These are phyloP conservation scores for Saussurea involucrata DNA, from an alignment of 129 eudicot genomes.

Conservation along the genomic window DNA sequence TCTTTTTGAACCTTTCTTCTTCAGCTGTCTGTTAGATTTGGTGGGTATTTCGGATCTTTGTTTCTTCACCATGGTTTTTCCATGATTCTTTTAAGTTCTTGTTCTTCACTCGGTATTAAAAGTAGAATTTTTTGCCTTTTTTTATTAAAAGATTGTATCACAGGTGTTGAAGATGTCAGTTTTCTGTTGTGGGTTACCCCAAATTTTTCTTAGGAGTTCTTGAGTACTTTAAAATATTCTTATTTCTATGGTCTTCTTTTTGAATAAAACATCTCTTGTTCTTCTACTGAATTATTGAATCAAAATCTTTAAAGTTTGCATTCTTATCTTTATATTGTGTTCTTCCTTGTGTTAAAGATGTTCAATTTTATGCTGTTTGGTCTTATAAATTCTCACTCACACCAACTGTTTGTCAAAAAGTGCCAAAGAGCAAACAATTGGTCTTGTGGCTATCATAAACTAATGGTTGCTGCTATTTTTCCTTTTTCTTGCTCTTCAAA, in stretches of 20 bases:
- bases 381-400: neutral
- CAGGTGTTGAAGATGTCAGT: neutral
- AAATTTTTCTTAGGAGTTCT: constrained; percentile 2
- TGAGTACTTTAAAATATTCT: neutral
- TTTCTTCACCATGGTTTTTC: neutral
- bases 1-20: constrained; percentile 18
- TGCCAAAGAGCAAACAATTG: constrained; percentile 14
- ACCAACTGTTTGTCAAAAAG: constrained; percentile 27
- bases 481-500: constrained; percentile 2
- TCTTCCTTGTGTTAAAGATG: constrained; percentile 3
- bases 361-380: constrained; percentile 1
- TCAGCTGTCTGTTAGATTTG: constrained; percentile 23
- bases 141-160: neutral
- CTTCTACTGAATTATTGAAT: constrained; percentile 6
- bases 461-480: neutral
- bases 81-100: neutral
- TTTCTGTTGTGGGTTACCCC: neutral
- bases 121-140: neutral
- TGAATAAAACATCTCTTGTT: no score
- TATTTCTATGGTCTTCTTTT: neutral
- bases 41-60: constrained; percentile 40
- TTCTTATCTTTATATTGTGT: constrained; percentile 1
- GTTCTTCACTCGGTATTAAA: neutral
- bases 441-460: constrained; percentile 17
- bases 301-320: constrained; percentile 13